Percentiles rank a stretch among this genome's conserved stretches.
phyloP scores from a whole-genome alignment of 1,139 yeast genomes.

The Suhomyces taliae region DNA sequence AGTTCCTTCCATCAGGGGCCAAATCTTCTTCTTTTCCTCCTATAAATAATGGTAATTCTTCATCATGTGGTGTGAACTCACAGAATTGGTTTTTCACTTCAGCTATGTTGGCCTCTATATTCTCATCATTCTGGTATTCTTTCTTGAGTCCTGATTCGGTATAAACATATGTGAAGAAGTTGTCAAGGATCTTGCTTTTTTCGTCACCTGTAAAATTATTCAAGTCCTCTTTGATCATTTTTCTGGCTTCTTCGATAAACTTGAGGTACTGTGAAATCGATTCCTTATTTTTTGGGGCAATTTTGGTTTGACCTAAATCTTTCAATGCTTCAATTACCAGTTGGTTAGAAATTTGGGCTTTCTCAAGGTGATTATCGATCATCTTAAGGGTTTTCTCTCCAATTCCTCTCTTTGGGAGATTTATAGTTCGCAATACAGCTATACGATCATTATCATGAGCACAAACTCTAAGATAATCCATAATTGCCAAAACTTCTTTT shows the following conservation, averaged over 20 bases:
- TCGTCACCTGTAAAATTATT: slow-evolving; percentile 14
- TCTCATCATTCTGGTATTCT: slow-evolving; percentile 29
- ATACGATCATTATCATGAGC: slow-evolving; percentile 57
- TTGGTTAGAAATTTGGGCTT: slow-evolving; percentile 2
- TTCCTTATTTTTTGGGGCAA: slow-evolving; percentile 14
- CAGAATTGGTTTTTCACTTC: slow-evolving; percentile 47
- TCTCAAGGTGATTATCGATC: slow-evolving; percentile 26
- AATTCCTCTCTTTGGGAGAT: slow-evolving; percentile 66
- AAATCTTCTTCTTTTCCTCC: slow-evolving; percentile 23
- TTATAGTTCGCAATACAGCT: slow-evolving; percentile 59
- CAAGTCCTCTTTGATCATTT: slow-evolving; percentile 7
- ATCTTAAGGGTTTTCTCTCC: slow-evolving; percentile 57
- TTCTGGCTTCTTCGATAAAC: slow-evolving; percentile 30
- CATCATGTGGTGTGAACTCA: slow-evolving; percentile 49
- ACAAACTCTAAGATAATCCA: slow-evolving; percentile 65
- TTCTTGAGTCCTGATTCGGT: slow-evolving; percentile 30
- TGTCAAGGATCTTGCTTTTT: slow-evolving; percentile 9
- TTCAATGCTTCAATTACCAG: slow-evolving; percentile 3
- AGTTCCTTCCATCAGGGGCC: slow-evolving; percentile 24
- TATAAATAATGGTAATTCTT: slow-evolving; percentile 22
- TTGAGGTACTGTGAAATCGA: slow-evolving; percentile 29
- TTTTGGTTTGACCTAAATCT: slow-evolving; percentile 5
- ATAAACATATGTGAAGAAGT: slow-evolving; percentile 29
- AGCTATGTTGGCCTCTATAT: slow-evolving; percentile 37
- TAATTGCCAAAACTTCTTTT: slow-evolving; percentile 60